These are phyloP conservation scores for Ceratobasidium theobromae DNA, from an alignment of 1,284 basidiomycete genomes.

Conservation along the genomic window DNA sequence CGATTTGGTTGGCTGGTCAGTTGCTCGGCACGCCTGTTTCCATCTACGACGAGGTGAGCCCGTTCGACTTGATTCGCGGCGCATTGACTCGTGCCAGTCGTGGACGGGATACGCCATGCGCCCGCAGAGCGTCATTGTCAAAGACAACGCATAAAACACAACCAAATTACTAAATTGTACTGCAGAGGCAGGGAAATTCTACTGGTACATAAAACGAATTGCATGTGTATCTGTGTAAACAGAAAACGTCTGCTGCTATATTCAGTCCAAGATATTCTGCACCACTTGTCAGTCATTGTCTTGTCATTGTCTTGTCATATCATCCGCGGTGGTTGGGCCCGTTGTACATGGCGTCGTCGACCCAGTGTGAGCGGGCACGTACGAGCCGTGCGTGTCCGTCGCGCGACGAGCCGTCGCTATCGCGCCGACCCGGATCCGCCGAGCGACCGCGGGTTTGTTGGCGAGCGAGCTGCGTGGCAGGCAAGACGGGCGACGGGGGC, in stretches of 20 bases:
- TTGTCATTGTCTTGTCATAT: no score
- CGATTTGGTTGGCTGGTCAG: slow-evolving; percentile 77
- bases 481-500: background rate
- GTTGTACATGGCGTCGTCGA: slow-evolving; percentile 27
- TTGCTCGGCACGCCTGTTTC: slow-evolving; percentile 40
- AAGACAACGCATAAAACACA: slow-evolving; percentile 42
- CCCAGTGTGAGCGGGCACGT: slow-evolving; percentile 13
- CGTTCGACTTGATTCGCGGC: slow-evolving; percentile 45
- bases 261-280: no score
- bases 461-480: background rate
- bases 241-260: background rate
- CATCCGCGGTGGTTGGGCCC: slow-evolving; percentile 22
- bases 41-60: slow-evolving; percentile 47
- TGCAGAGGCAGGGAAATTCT: background rate
- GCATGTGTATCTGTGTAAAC: background rate
- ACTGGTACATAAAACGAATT: background rate
- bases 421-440: slow-evolving; percentile 17
- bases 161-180: background rate
- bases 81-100: slow-evolving; percentile 54
- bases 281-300: no score
- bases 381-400: slow-evolving; percentile 14
- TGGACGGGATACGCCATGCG: slow-evolving; percentile 82
- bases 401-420: background rate
- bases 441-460: no score
- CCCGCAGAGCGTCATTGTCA: slow-evolving; percentile 59